A percentile compares a stretch with the other conserved stretches of the same genome.
Evolutionary conservation across 495 filamentous ascomycete species (phyloP).

Genomic region (Tirmania nivea): DNA sequence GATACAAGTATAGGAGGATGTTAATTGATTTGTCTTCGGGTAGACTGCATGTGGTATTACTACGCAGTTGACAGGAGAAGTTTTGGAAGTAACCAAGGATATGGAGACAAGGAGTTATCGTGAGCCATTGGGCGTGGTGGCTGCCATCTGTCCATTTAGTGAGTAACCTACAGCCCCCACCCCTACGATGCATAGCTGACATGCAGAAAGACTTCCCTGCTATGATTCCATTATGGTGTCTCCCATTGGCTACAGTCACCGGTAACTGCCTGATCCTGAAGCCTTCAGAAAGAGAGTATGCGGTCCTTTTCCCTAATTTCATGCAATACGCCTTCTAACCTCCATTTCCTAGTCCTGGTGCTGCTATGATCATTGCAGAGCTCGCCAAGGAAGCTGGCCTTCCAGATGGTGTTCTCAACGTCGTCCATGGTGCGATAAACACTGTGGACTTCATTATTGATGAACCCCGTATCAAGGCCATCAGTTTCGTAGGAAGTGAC

Average conservation of each 20-base stretch:
- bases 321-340: constrained; percentile 1
- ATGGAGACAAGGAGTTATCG: constrained; percentile 93
- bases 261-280: constrained; percentile 91
- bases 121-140: constrained; percentile 85
- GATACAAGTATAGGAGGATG: background rate
- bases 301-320: background rate
- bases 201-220: constrained; percentile 65
- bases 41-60: constrained; percentile 78
- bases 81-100: constrained; percentile 92
- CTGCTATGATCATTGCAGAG: constrained; percentile 93
- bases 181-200: too few species aligned
- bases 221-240: constrained; percentile 98
- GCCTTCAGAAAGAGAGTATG: constrained; percentile 74
- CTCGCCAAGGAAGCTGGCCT: constrained; percentile 80
- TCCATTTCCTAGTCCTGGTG: constrained; percentile 38
- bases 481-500: constrained; percentile 93
- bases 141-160: constrained; percentile 98
- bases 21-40: background rate
- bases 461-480: constrained; percentile 89
- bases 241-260: constrained; percentile 81
- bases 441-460: constrained; percentile 97
- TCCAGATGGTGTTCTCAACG: constrained; percentile 81
- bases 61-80: constrained; percentile 78
- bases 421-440: constrained; percentile 74
- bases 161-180: constrained; percentile 21